Conservation (phyloP, 345 rosid species). For the Rhodamnia rubescens region DNA sequence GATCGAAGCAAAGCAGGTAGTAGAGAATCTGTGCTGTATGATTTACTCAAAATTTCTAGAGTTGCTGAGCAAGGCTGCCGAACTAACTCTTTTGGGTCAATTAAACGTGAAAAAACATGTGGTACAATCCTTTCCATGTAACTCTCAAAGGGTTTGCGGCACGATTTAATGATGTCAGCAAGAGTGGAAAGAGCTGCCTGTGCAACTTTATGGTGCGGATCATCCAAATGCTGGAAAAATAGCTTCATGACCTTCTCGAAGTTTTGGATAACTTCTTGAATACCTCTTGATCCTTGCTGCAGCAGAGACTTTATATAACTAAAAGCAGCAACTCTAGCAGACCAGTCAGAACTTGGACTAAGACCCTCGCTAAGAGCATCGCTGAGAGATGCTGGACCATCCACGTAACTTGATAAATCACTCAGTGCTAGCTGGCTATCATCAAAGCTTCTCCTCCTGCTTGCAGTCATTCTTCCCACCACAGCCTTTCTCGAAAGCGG, state of each 20-base stretch:
- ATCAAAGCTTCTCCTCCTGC: conserved; percentile 83
- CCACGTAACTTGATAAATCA: conserved; percentile 63
- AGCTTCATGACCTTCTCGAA: conserved; percentile 99
- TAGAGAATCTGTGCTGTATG: conserved; percentile 81
- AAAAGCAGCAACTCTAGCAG: conserved; percentile 93
- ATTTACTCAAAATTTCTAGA: conserved; percentile 89
- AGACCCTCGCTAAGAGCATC: conserved; percentile 93
- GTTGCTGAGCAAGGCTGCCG: conserved; percentile 89
- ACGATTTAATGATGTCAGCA: conserved; percentile 83
- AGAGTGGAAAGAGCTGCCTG: conserved; percentile 98
- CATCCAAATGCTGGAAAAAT: conserved; percentile 94
- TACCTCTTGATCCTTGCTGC: conserved; percentile 89
- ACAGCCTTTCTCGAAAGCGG: conserved; percentile 86
- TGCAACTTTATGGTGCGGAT: conserved; percentile 99
- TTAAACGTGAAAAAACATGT: conserved; percentile 91
- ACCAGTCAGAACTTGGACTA: conserved; percentile 90
- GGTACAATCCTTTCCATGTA: conserved; percentile 95
- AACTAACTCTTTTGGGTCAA: conserved; percentile 95
- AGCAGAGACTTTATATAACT: conserved; percentile 71
- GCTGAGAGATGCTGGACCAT: conserved; percentile 79
- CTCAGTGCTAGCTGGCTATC: conserved; percentile 76
- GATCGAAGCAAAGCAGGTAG: conserved; percentile 95
- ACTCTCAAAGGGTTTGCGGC: conserved; percentile 98
- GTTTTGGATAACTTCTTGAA: conserved; percentile 86
- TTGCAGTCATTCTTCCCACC: conserved; percentile 67